A percentile compares a stretch with the other conserved stretches of the same genome.
phyloP scores from a whole-genome alignment of 2,329 filamentous ascomycete genomes.

The Colletotrichum sublineola region DNA sequence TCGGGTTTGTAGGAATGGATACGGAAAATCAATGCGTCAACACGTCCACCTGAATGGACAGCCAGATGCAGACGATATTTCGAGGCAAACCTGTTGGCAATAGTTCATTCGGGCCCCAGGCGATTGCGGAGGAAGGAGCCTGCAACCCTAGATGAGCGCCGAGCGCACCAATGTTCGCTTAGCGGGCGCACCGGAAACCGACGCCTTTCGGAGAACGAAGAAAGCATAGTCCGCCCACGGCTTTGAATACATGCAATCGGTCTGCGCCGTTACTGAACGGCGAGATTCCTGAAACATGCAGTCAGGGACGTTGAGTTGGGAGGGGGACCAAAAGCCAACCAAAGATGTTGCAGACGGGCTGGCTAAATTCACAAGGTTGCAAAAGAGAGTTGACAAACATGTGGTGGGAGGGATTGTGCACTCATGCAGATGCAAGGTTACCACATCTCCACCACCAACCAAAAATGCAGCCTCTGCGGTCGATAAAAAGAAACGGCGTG shows the following conservation, averaged over 20 bases:
- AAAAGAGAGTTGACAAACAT: conserved; percentile 12
- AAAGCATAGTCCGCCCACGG: neutral
- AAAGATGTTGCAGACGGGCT: neutral
- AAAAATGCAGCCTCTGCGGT: neutral
- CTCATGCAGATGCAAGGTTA: conserved; percentile 19
- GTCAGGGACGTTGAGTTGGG: neutral
- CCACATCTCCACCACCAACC: neutral
- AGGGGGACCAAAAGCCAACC: conserved; percentile 1
- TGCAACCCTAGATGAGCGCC: neutral
- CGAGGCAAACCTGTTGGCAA: conserved; percentile 18
- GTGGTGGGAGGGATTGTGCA: neutral
- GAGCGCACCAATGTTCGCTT: neutral
- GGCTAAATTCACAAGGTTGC: neutral
- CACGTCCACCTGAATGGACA: conserved; percentile 33
- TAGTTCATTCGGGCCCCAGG: neutral
- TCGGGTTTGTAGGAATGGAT: conserved; percentile 4
- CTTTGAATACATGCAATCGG: neutral
- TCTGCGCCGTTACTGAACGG: neutral
- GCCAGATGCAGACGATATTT: neutral
- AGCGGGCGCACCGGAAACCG: neutral
- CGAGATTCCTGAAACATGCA: conserved; percentile 5
- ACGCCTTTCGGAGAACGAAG: neutral
- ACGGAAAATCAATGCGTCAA: conserved; percentile 24
- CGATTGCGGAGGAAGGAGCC: neutral
- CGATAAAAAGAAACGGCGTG: conserved; percentile 11